Percentiles rank a stretch among this genome's conserved stretches.
These are phyloP conservation scores for Coniosporium tulheliwenetii DNA, from an alignment of 2,329 filamentous ascomycete genomes.

Conservation along the genomic window DNA sequence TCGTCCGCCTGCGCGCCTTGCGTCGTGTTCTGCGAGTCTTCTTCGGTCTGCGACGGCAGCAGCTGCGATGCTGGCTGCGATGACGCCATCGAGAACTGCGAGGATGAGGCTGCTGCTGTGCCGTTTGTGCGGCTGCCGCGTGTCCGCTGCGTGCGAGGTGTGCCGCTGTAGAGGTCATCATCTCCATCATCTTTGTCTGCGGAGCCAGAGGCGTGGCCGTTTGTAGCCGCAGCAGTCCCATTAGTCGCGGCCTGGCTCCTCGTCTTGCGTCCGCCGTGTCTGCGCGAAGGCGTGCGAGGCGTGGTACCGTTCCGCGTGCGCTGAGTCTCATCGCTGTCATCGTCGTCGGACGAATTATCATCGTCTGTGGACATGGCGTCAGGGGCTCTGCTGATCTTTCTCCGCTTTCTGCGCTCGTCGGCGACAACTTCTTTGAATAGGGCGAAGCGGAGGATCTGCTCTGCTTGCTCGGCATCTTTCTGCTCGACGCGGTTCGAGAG, in stretches of 20 bases:
- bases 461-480: constrained; percentile 73
- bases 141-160: constrained; percentile 30
- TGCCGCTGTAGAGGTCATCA: constrained; percentile 38
- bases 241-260: constrained; percentile 4
- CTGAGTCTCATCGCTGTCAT: constrained; percentile 37
- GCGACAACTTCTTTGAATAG: constrained; percentile 90
- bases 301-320: constrained; percentile 8
- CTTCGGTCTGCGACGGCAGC: constrained; percentile 34
- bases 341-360: constrained; percentile 39
- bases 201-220: constrained; percentile 11
- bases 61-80: constrained; percentile 64
- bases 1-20: constrained; percentile 18
- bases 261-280: constrained; percentile 5
- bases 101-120: constrained; percentile 25
- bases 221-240: constrained; percentile 7
- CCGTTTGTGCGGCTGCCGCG: constrained; percentile 11
- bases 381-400: constrained; percentile 51
- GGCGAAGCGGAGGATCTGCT: constrained; percentile 81
- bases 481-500: constrained; percentile 81
- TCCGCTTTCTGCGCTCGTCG: constrained; percentile 65
- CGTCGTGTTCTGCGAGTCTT: constrained; percentile 11
- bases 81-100: constrained; percentile 59
- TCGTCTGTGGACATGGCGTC: constrained; percentile 39
- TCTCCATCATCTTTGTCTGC: constrained; percentile 35
- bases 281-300: constrained; percentile 11